Conservation (phyloP, 148 eudicot species). For the Fallopia convolvulus region DNA sequence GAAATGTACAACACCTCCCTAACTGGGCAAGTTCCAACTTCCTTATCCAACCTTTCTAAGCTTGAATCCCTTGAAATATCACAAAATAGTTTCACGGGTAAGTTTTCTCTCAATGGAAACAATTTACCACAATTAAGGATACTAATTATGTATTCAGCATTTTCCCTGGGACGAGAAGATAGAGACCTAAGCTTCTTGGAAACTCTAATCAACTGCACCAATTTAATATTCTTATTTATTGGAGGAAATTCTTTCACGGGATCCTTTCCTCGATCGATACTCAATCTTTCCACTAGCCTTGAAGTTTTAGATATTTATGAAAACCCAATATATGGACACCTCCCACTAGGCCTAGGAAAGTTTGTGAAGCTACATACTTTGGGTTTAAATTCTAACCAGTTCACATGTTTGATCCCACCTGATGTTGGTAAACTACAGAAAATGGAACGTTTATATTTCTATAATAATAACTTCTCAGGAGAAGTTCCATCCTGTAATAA, state of each 20-base stretch:
- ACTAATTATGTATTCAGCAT: too few species aligned
- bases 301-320: background rate
- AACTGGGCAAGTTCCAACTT: background rate
- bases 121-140: background rate
- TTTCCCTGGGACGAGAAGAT: too few species aligned
- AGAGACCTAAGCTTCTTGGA: background rate
- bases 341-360: conserved; percentile 21
- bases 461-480: conserved; percentile 23
- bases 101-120: conserved; percentile 16
- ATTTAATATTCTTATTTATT: background rate
- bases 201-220: conserved; percentile 21
- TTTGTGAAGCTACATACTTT: conserved; percentile 9
- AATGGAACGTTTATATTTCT: background rate
- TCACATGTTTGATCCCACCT: conserved; percentile 24
- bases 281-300: conserved; percentile 22
- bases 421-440: conserved; percentile 16
- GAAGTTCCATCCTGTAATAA: too few species aligned
- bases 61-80: background rate
- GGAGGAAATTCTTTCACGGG: conserved; percentile 22
- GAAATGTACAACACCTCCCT: too few species aligned
- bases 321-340: conserved; percentile 17
- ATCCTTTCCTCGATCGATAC: conserved; percentile 16
- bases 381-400: background rate
- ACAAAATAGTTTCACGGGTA: background rate
- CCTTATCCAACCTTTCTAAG: conserved; percentile 3